Evolutionary conservation across 371 early-diverging fungal species (phyloP).

Genomic region (Hamiltosporidium tvaerminnensis): DNA sequence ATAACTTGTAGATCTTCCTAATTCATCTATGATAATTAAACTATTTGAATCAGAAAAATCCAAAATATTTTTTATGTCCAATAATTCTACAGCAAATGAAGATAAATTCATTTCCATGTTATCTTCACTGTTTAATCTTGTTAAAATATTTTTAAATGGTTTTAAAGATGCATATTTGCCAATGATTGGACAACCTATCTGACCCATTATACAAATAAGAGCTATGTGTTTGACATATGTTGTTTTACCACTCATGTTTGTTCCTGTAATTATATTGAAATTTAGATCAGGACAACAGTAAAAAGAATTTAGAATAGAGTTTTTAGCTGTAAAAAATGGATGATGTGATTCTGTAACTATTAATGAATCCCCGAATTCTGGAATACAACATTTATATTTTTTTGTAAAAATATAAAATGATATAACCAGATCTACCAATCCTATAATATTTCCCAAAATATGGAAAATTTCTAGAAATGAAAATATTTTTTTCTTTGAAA

Average conservation of each 20-base stretch:
- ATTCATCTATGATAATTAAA: conserved; percentile 40
- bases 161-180: conserved; percentile 1
- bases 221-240: conserved; percentile 3
- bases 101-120: not conserved
- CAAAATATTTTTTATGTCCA: not conserved
- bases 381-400: conserved; percentile 1
- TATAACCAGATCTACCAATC: not conserved
- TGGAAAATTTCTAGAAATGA: not conserved
- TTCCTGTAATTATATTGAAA: conserved; percentile 5
- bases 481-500: not conserved
- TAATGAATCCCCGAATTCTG: conserved; percentile 2
- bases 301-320: not conserved
- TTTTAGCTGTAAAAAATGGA: not conserved
- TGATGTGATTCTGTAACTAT: not conserved
- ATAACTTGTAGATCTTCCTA: conserved; percentile 39
- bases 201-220: not conserved
- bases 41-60: conserved; percentile 9
- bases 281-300: not conserved
- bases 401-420: conserved; percentile 5
- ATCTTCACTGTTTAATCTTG: not conserved
- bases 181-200: conserved; percentile 4
- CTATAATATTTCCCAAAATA: not conserved
- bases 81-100: conserved; percentile 4
- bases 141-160: conserved; percentile 3
- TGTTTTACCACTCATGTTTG: conserved; percentile 10